Conservation (phyloP, 2,329 filamentous ascomycete species). For the Teratosphaeria gauchensis region DNA sequence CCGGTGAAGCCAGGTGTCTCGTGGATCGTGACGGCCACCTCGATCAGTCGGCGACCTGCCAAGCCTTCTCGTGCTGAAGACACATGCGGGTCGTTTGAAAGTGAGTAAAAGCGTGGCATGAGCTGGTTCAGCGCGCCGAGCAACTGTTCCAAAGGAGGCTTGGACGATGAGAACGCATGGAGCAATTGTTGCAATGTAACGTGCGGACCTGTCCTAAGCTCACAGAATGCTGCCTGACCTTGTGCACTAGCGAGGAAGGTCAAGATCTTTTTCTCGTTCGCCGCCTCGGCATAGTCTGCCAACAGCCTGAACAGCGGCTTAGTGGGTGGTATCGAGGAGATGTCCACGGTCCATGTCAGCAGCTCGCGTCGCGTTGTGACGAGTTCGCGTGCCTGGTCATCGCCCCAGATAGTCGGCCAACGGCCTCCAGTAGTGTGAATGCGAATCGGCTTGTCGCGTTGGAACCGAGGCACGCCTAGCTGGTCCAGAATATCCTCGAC, state of each 20-base stretch:
- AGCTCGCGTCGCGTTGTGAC: constrained; percentile 82
- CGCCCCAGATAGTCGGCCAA: constrained; percentile 98
- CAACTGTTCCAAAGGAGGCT: constrained; percentile 74
- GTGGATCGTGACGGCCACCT: constrained; percentile 95
- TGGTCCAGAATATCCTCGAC: constrained; percentile 80
- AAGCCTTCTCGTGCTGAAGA: constrained; percentile 59
- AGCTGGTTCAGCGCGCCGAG: constrained; percentile 73
- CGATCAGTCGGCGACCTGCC: constrained; percentile 69
- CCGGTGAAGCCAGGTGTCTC: constrained; percentile 70
- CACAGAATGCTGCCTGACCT: constrained; percentile 86
- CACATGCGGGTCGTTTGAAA: constrained; percentile 90
- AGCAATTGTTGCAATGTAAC: constrained; percentile 79
- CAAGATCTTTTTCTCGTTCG: constrained; percentile 81
- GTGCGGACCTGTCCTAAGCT: constrained; percentile 77
- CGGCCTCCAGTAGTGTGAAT: constrained; percentile 71
- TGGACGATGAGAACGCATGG: constrained; percentile 81
- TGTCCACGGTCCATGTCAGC: constrained; percentile 90
- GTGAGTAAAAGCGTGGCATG: constrained; percentile 97
- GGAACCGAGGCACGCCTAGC: constrained; percentile 68
- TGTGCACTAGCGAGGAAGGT: constrained; percentile 78
- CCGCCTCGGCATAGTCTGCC: constrained; percentile 71
- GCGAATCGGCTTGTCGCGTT: constrained; percentile 74
- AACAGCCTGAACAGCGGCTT: constrained; percentile 78
- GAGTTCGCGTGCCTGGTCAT: constrained; percentile 75
- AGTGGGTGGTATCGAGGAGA: constrained; percentile 84